Evolutionary conservation across 2,329 filamentous ascomycete genomes (phyloP).

Genomic region (Penicillium sp.): DNA sequence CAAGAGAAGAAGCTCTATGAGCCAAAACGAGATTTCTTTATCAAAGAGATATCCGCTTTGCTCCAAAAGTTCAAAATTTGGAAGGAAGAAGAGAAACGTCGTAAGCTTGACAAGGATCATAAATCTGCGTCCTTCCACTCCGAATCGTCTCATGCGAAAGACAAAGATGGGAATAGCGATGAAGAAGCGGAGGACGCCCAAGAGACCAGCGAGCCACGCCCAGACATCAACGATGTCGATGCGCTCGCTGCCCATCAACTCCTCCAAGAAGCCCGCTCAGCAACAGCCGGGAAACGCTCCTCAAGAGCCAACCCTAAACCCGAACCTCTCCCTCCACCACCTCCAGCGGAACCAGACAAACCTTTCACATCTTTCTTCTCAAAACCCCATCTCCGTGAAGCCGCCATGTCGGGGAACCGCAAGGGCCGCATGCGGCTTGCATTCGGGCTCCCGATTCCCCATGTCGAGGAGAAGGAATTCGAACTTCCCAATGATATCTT

Average conservation of each 20-base stretch:
- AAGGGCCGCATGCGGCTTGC: slow-evolving; percentile 74
- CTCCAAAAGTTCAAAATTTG: slow-evolving; percentile 86
- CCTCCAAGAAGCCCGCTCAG: slow-evolving; percentile 70
- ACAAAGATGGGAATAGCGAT: slow-evolving; percentile 43
- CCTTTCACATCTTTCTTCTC: slow-evolving; percentile 88
- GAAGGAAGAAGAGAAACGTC: slow-evolving; percentile 86
- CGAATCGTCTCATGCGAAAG: slow-evolving; percentile 47
- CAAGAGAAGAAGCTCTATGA: slow-evolving; percentile 85
- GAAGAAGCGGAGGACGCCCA: slow-evolving; percentile 35
- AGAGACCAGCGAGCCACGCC: slow-evolving; percentile 59
- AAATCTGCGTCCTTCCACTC: slow-evolving; percentile 41
- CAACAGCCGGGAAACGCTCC: slow-evolving; percentile 51
- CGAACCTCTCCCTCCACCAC: slow-evolving; percentile 31
- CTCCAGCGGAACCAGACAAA: slow-evolving; percentile 44
- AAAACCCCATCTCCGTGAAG: slow-evolving; percentile 78
- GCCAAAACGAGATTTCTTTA: slow-evolving; percentile 81
- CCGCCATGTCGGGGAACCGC: slow-evolving; percentile 74
- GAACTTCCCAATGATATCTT: slow-evolving; percentile 68
- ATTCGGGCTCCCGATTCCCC: slow-evolving; percentile 82
- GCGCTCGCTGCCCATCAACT: slow-evolving; percentile 75
- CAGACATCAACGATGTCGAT: slow-evolving; percentile 72
- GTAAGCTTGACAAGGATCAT: slow-evolving; percentile 77
- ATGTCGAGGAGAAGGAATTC: slow-evolving; percentile 73
- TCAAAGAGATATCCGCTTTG: slow-evolving; percentile 78
- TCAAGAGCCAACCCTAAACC: slow-evolving; percentile 26